Evolutionary conservation across 768 basidiomycete species (phyloP), one percentile per base, ranked within the genome.

Genomic region (Termitomyces sp.): DNA sequence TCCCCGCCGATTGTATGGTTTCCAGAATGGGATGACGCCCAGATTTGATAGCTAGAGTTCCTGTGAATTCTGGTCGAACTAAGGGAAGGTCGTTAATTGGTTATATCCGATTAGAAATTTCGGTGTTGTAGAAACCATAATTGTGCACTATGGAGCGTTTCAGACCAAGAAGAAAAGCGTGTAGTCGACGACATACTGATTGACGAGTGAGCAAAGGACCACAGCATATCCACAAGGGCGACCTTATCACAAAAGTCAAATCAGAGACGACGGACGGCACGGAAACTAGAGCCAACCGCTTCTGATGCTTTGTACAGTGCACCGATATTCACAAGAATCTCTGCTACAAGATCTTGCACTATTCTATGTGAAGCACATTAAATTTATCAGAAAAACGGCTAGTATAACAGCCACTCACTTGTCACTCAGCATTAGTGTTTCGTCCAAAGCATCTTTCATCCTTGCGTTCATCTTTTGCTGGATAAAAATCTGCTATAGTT

Each of bases 41-140:
- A 0, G 83, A 80, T 69, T 94, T 95, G 69, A 98, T 87, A 1
- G 94, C 93, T 8, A 94, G 74, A 3, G 92, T 94, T 2, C 86
- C 90, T 7, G 92, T 94, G 65, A 92, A 94, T 63, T 96, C 93
- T 1, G 95, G 95, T 4, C 94, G 90, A 24, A 88, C 94, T 94
- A 46, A 4, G n/a, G 7, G 16, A 14, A 46, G 13, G 13, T 47
- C 14, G 29, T 41, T 27, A 43, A 26, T 7, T 1, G 12, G 8
- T 37, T 7, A 1, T 1, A 26, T 3, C 22, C 3, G 12, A 27
- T 32, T 24, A 41, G 9, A 32, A n/a, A n/a, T n/a, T n/a, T n/a
- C 9, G 31, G 32, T 27, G 20, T 24, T 18, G 41, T 56, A 53
- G 36, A 39, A 32, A 81, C 80, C 73, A 65, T 81, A 82, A 61